A percentile compares a stretch with the other conserved stretches of the same genome.
phyloP scores from a whole-genome alignment of 768 basidiomycete species.

The Amanita thiersii region DNA sequence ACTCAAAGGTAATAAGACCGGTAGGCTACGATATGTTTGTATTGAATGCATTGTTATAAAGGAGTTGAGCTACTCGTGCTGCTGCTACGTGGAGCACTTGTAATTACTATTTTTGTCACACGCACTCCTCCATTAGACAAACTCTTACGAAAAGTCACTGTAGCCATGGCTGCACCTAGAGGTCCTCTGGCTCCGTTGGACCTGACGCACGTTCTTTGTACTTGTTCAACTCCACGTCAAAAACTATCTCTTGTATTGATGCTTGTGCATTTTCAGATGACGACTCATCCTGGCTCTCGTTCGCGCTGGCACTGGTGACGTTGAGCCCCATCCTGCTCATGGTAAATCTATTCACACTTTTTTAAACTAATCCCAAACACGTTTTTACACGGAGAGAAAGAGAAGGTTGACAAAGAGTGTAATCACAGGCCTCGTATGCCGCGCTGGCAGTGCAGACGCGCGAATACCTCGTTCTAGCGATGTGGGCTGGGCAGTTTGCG shows the following conservation, averaged over 20 bases:
- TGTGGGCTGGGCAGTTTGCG: slow-evolving; percentile 76
- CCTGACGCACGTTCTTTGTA: slow-evolving; percentile 63
- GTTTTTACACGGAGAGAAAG: neutral
- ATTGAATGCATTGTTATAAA: too few species aligned
- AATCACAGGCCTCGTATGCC: slow-evolving; percentile 65
- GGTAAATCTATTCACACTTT: slow-evolving; percentile 39
- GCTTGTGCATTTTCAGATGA: slow-evolving; percentile 48
- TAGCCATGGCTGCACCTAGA: slow-evolving; percentile 8
- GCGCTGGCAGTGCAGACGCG: slow-evolving; percentile 67
- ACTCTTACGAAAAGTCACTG: too few species aligned
- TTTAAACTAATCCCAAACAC: neutral
- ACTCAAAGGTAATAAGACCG: too few species aligned
- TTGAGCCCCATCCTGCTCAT: slow-evolving; percentile 66
- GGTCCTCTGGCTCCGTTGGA: slow-evolving; percentile 44
- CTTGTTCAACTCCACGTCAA: slow-evolving; percentile 14
- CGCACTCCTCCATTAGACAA: too few species aligned
- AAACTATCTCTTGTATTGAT: slow-evolving; percentile 4
- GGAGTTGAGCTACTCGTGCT: too few species aligned
- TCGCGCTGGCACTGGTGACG: slow-evolving; percentile 54
- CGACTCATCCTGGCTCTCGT: slow-evolving; percentile 47
- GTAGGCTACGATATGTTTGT: too few species aligned
- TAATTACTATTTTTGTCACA: too few species aligned
- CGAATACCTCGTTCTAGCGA: slow-evolving; percentile 70
- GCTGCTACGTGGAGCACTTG: too few species aligned
- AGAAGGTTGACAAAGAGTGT: neutral